Evolutionary conservation across 2,329 filamentous ascomycete species (phyloP).

Genomic region (Emergomyces orientalis): DNA sequence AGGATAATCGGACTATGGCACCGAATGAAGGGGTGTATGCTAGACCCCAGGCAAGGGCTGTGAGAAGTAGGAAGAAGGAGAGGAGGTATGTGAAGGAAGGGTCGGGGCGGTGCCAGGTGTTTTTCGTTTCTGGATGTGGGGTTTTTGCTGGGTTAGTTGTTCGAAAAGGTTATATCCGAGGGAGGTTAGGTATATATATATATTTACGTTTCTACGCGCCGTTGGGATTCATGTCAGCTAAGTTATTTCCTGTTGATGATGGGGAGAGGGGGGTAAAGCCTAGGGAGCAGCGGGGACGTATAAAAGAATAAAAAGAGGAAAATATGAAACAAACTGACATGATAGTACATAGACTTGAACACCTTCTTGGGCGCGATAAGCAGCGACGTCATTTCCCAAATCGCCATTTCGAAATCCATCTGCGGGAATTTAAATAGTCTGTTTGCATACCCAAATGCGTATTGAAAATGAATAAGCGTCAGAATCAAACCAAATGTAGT

Average conservation of each 20-base stretch:
- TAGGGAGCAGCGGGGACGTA: background rate
- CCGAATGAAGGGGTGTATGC: constrained; percentile 42
- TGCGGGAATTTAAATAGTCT: constrained; percentile 62
- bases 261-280: background rate
- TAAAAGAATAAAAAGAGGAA: background rate
- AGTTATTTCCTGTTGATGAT: background rate
- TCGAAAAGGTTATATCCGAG: constrained; percentile 31
- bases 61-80: constrained; percentile 54
- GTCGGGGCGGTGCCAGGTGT: constrained; percentile 60
- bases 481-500: background rate
- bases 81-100: constrained; percentile 62
- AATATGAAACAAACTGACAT: constrained; percentile 39
- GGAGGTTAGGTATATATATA: constrained; percentile 18
- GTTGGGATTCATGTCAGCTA: background rate
- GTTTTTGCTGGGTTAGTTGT: constrained; percentile 11
- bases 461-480: background rate
- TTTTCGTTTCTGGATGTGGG: constrained; percentile 50
- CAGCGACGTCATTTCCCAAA: constrained; percentile 62
- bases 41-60: constrained; percentile 50
- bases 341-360: constrained; percentile 61
- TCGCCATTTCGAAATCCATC: constrained; percentile 66
- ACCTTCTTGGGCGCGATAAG: constrained; percentile 62
- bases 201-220: constrained; percentile 17
- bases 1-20: constrained; percentile 39
- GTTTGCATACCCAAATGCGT: too few relatives aligned